These are phyloP conservation scores for Curvularia lunata DNA, from an alignment of 2,329 filamentous ascomycete genomes.

Conservation along the genomic window DNA sequence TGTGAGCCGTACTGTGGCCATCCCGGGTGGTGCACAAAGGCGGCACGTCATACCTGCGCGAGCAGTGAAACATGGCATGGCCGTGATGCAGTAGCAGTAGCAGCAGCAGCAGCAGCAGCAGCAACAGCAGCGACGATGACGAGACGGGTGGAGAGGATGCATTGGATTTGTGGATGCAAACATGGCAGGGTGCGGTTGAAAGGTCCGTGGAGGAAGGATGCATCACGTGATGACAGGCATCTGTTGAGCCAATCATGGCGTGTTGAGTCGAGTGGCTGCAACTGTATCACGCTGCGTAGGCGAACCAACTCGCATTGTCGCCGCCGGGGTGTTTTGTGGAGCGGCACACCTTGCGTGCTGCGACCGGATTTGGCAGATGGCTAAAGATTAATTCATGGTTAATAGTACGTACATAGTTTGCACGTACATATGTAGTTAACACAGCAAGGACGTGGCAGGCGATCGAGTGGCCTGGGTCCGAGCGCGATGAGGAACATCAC, in stretches of 20 bases:
- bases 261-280: not conserved
- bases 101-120: not conserved
- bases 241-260: not conserved
- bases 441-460: not conserved
- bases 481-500: not conserved
- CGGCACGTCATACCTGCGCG: conserved; percentile 21
- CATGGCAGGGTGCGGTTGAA: not conserved
- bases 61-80: conserved; percentile 6
- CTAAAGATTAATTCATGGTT: conserved; percentile 2
- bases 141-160: not conserved
- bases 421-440: too few relatives aligned
- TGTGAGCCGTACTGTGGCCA: conserved; percentile 8
- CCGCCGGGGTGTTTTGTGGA: conserved; percentile 5
- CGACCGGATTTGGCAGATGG: not conserved
- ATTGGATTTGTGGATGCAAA: conserved; percentile 4
- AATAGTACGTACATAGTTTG: too few relatives aligned
- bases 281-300: conserved; percentile 1
- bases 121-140: conserved; percentile 3
- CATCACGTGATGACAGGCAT: not conserved
- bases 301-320: not conserved
- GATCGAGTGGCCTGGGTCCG: conserved; percentile 6
- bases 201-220: not conserved
- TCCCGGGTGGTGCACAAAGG: conserved; percentile 18
- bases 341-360: not conserved
- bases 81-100: conserved; percentile 5